A percentile compares a stretch with the other conserved stretches of the same genome.
These are phyloP conservation scores for Xylaria sp. DNA, from an alignment of 2,329 filamentous ascomycete genomes.

Conservation along the genomic window DNA sequence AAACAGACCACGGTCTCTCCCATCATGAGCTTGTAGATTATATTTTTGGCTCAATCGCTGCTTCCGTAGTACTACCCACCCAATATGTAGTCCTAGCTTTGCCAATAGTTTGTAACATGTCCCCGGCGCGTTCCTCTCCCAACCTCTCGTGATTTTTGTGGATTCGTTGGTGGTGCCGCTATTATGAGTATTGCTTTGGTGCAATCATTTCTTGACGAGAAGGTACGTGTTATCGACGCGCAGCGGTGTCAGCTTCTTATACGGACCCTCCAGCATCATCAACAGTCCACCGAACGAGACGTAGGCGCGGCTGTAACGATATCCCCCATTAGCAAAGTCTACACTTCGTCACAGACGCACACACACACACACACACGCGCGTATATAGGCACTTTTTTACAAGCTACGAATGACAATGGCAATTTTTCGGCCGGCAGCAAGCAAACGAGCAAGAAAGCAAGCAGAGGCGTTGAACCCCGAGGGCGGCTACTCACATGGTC, in stretches of 20 bases:
- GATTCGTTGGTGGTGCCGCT: slow-evolving; percentile 5
- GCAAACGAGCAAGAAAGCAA: slow-evolving; percentile 1
- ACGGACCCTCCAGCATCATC: slow-evolving; percentile 88
- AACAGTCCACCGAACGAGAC: slow-evolving; percentile 91
- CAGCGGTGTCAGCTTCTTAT: slow-evolving; percentile 91
- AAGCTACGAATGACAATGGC: too few relatives aligned
- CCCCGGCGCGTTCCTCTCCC: slow-evolving; percentile 11
- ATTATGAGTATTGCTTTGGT: not conserved
- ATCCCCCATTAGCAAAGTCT: slow-evolving; percentile 11
- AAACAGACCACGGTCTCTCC: too few relatives aligned
- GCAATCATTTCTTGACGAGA: slow-evolving; percentile 79
- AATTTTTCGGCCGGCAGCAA: too few relatives aligned
- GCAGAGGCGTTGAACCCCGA: too few relatives aligned
- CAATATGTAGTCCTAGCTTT: slow-evolving; percentile 9
- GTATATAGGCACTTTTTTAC: too few relatives aligned
- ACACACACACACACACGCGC: too few relatives aligned
- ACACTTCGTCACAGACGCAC: too few relatives aligned
- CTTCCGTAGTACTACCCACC: too few relatives aligned
- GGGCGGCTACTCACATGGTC: slow-evolving; percentile 87
- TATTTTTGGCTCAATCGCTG: too few relatives aligned
- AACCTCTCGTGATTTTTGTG: slow-evolving; percentile 15
- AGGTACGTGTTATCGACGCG: slow-evolving; percentile 94
- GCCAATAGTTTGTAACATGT: slow-evolving; percentile 10
- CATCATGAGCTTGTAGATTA: too few relatives aligned
- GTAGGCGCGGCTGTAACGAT: slow-evolving; percentile 75